A percentile compares a stretch with the other conserved stretches of the same genome.
These are phyloP conservation scores for Puccinia sorghi DNA, from an alignment of 1,284 basidiomycete genomes.

Conservation along the genomic window DNA sequence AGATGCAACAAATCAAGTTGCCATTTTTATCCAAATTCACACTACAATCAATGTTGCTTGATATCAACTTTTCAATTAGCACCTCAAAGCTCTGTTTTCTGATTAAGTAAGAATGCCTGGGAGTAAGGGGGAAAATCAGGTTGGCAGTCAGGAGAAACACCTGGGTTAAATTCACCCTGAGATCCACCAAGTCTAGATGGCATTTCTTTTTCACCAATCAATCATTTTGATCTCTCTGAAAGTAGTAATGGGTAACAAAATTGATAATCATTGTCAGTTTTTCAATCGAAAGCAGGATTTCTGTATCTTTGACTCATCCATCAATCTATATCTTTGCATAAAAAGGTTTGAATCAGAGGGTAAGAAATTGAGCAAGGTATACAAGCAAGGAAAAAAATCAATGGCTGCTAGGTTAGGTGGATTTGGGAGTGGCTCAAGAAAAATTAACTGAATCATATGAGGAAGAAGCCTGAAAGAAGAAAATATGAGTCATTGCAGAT, in stretches of 20 bases:
- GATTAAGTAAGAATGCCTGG: neutral
- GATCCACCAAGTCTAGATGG: conserved; percentile 20
- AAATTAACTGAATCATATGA: conserved; percentile 28
- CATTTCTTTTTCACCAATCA: conserved; percentile 16
- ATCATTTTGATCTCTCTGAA: conserved; percentile 32
- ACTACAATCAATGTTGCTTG: conserved; percentile 22
- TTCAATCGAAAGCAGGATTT: conserved; percentile 27
- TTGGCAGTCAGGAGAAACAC: conserved; percentile 34
- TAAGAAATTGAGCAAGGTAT: conserved; percentile 41
- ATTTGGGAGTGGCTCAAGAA: neutral
- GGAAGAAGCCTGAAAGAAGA: conserved; percentile 32
- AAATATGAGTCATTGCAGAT: neutral
- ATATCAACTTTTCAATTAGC: conserved; percentile 18
- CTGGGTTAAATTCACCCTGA: conserved; percentile 40
- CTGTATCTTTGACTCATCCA: neutral
- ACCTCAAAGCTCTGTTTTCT: conserved; percentile 1
- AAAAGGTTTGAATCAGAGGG: conserved; percentile 19
- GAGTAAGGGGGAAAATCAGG: conserved; percentile 23
- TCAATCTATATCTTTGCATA: neutral
- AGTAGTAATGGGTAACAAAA: conserved; percentile 35
- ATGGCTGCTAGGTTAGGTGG: conserved; percentile 40
- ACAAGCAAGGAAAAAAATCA: conserved; percentile 32
- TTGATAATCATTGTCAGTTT: conserved; percentile 29
- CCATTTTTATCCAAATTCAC: conserved; percentile 29
- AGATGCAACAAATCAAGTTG: conserved; percentile 35